Percentiles rank a stretch among this genome's conserved stretches.
Conservation (phyloP, 371 early-diverging fungal species). For the Blakeslea trispora region DNA sequence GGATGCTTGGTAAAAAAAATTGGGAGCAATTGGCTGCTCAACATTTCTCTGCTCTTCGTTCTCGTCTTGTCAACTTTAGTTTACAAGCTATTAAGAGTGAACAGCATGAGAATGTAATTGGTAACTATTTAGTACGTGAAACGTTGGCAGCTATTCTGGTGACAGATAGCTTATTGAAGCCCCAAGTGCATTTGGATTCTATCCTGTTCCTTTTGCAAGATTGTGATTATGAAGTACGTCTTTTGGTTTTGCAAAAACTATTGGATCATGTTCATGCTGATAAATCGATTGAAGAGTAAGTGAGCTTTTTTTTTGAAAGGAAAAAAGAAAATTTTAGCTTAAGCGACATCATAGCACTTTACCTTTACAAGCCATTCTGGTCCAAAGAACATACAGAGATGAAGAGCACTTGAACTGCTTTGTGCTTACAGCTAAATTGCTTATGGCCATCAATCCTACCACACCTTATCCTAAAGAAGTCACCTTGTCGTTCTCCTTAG, state of each 20-base stretch:
- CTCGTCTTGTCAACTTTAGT: not conserved
- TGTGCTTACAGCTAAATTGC: conserved; percentile 46
- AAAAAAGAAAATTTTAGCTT: no score
- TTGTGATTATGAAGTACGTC: conserved; percentile 63
- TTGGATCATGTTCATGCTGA: conserved; percentile 12
- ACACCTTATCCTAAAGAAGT: conserved; percentile 38
- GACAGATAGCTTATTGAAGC: conserved; percentile 27
- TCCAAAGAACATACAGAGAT: conserved; percentile 49
- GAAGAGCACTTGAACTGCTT: conserved; percentile 59
- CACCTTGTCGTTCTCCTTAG: conserved; percentile 31
- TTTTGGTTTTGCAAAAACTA: conserved; percentile 50
- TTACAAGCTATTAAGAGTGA: conserved; percentile 17
- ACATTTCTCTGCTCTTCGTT: not conserved
- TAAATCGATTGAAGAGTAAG: conserved; percentile 8
- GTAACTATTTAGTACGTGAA: conserved; percentile 50
- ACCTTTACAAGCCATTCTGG: conserved; percentile 42
- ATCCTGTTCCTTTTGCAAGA: conserved; percentile 35
- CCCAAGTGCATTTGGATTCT: conserved; percentile 13
- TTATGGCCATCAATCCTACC: conserved; percentile 32
- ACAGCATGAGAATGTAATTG: conserved; percentile 25
- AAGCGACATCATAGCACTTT: conserved; percentile 10
- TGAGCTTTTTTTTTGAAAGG: not conserved
- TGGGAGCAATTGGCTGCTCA: not conserved
- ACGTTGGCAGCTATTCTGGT: conserved; percentile 48
- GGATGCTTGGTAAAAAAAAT: not conserved